A percentile compares a stretch with the other conserved stretches of the same genome.
Evolutionary conservation across 257 asterid species (phyloP).

Genomic region (Rauvolfia tetraphylla): DNA sequence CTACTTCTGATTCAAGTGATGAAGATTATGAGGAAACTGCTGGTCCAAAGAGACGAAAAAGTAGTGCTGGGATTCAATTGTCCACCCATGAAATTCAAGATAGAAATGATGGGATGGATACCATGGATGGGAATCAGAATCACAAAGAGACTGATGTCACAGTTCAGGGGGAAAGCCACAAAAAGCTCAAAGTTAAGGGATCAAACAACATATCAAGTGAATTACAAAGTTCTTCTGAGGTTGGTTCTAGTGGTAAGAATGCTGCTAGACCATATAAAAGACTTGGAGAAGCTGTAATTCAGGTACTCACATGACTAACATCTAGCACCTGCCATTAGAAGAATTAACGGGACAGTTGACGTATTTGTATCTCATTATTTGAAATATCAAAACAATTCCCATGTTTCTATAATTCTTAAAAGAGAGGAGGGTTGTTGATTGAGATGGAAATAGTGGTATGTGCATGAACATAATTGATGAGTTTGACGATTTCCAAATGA

Average conservation of each 20-base stretch:
- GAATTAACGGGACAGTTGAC: not conserved
- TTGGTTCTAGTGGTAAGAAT: constrained; percentile 42
- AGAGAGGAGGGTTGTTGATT: not conserved
- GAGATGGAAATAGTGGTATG: not conserved
- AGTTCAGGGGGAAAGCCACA: constrained; percentile 22
- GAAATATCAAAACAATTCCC: not conserved
- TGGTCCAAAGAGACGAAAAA: constrained; percentile 46
- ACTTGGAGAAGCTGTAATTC: constrained; percentile 57
- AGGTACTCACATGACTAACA: constrained; percentile 45
- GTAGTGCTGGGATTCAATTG: constrained; percentile 21
- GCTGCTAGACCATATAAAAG: constrained; percentile 35
- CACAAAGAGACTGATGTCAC: constrained; percentile 24
- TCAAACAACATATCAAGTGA: constrained; percentile 16
- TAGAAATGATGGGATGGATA: constrained; percentile 18
- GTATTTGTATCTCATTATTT: not conserved
- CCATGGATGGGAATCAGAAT: constrained; percentile 24
- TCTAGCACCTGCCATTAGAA: not conserved
- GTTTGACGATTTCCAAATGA: too few species aligned
- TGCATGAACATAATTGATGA: not conserved
- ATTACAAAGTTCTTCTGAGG: constrained; percentile 19
- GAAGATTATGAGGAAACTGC: constrained; percentile 67
- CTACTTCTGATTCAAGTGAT: constrained; percentile 82
- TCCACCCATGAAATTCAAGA: constrained; percentile 28
- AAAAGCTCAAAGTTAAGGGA: constrained; percentile 26
- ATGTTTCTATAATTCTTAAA: too few species aligned